Evolutionary conservation across 805 yeast species (phyloP).

Genomic region (Teunomyces atbi): DNA sequence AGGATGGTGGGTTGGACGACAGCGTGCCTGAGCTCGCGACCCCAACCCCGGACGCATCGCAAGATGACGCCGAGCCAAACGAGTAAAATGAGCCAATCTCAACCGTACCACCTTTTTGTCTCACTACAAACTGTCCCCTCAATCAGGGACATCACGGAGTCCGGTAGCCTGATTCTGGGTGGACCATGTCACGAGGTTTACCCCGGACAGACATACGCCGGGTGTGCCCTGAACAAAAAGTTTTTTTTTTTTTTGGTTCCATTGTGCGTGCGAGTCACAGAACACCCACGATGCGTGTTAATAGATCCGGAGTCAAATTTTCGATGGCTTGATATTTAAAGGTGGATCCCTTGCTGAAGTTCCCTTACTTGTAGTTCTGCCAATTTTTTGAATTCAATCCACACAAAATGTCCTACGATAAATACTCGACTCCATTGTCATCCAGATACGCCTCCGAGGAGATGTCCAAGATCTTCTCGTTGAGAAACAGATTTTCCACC

Average conservation of each 20-base stretch:
- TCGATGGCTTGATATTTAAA: not conserved
- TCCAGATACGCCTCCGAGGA: constrained; percentile 97
- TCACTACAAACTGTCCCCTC: too few relatives aligned
- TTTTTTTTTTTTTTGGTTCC: too few relatives aligned
- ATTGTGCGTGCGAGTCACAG: constrained; percentile 2
- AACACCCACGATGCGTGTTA: constrained; percentile 1
- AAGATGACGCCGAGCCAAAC: not conserved
- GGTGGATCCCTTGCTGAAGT: not conserved
- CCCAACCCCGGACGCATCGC: not conserved
- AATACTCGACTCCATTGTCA: constrained; percentile 88
- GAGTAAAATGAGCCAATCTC: too few relatives aligned
- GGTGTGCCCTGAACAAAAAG: not conserved
- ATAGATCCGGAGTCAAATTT: constrained; percentile 1
- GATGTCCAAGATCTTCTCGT: constrained; percentile 90
- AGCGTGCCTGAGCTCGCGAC: not conserved
- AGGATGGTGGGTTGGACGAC: constrained; percentile 22
- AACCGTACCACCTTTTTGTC: too few relatives aligned
- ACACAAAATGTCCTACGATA: constrained; percentile 50
- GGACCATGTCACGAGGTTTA: not conserved
- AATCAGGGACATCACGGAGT: too few relatives aligned
- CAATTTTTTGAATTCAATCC: not conserved
- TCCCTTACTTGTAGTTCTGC: not conserved
- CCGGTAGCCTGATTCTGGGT: too few relatives aligned
- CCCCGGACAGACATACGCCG: not conserved
- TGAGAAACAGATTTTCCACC: constrained; percentile 91